Percentiles rank a stretch among this genome's conserved stretches.
phyloP scores from a whole-genome alignment of 164 flowering plant genomes.

The Vitis rotundifolia region DNA sequence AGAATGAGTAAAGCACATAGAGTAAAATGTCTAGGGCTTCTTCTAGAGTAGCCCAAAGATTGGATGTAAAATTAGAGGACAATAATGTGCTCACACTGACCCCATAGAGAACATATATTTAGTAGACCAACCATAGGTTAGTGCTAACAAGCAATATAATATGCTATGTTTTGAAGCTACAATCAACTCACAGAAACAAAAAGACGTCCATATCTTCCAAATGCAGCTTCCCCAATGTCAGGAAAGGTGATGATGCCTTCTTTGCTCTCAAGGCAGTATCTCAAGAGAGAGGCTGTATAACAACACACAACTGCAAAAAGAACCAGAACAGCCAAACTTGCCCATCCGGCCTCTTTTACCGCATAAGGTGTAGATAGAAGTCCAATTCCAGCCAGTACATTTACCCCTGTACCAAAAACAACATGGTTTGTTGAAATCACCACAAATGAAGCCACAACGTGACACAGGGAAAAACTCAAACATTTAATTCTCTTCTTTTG shows the following conservation, averaged over 20 bases:
- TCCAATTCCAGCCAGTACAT: conserved; percentile 89
- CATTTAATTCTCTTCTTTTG: no score
- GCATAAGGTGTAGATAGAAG: conserved; percentile 85
- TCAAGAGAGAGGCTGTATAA: conserved; percentile 78
- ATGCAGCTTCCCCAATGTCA: conserved; percentile 94
- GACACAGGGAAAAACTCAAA: neutral
- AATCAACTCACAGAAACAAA: conserved; percentile 58
- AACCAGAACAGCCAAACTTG: conserved; percentile 49
- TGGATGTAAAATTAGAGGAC: no score
- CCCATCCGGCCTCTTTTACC: conserved; percentile 86
- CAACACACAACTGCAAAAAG: conserved; percentile 70
- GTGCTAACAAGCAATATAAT: neutral
- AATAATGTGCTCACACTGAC: no score
- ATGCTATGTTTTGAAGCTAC: neutral
- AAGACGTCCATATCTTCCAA: conserved; percentile 76
- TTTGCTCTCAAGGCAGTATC: conserved; percentile 72
- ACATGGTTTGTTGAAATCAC: neutral
- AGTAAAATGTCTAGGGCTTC: neutral
- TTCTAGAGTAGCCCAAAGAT: no score
- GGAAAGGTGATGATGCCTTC: conserved; percentile 67
- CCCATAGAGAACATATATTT: no score
- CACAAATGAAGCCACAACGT: neutral
- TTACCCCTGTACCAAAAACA: conserved; percentile 46
- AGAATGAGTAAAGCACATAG: neutral
- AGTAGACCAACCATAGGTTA: neutral